Percentiles rank a stretch among this genome's conserved stretches.
phyloP scores from a whole-genome alignment of 1,139 yeast species.

The Taphrina wiesneri region DNA sequence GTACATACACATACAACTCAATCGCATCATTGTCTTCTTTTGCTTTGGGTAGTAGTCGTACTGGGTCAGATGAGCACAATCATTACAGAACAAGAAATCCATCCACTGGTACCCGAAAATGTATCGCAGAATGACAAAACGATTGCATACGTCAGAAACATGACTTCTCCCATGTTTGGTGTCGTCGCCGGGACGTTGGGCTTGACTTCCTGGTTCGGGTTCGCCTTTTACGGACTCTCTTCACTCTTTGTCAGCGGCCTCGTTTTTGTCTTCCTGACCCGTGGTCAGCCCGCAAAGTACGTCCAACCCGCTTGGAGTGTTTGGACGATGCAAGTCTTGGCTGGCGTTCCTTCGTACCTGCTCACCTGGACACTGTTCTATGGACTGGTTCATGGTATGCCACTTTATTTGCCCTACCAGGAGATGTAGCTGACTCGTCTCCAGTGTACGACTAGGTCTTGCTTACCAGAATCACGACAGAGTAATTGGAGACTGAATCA shows the following conservation, averaged over 20 bases:
- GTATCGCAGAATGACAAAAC: constrained; percentile 21
- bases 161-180: constrained; percentile 34
- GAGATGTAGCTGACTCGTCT: background rate
- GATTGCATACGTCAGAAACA: constrained; percentile 32
- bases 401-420: background rate
- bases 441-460: background rate
- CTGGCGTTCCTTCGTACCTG: constrained; percentile 30
- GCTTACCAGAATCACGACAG: background rate
- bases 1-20: background rate
- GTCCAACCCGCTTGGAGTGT: constrained; percentile 18
- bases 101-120: constrained; percentile 30
- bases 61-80: background rate
- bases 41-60: no score
- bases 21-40: background rate
- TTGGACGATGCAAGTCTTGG: constrained; percentile 26
- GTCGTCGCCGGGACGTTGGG: constrained; percentile 35
- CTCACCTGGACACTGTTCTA: constrained; percentile 36
- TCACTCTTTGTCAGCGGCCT: constrained; percentile 26
- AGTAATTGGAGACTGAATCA: no score
- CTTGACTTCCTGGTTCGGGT: constrained; percentile 32
- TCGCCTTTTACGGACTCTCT: constrained; percentile 17
- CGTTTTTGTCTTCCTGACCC: constrained; percentile 9
- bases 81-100: constrained; percentile 4
- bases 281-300: constrained; percentile 18
- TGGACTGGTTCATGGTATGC: constrained; percentile 34